Percentiles rank a stretch among this genome's conserved stretches.
Conservation (phyloP, 1,139 yeast species). For the Saccharomyces hybrid region DNA sequence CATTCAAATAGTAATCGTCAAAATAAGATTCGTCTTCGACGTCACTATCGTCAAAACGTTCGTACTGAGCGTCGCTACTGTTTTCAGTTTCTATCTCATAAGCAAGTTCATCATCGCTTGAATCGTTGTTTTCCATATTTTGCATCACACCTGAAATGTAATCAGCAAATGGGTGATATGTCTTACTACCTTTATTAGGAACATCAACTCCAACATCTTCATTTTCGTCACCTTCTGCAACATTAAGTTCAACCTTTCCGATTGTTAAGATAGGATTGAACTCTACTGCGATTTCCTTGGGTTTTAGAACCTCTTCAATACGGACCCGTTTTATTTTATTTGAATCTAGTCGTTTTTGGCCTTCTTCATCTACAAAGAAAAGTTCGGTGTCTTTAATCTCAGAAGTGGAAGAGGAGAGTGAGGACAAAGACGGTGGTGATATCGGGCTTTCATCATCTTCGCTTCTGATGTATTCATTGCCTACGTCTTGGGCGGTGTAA, state of each 20-base stretch:
- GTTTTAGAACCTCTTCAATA: constrained; percentile 6
- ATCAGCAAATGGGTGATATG: constrained; percentile 26
- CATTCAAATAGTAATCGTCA: too few relatives aligned
- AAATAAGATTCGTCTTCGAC: constrained; percentile 3
- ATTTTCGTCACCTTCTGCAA: constrained; percentile 12
- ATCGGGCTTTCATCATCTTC: constrained; percentile 7
- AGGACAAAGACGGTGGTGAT: background rate
- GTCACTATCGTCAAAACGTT: background rate
- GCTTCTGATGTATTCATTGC: constrained; percentile 13
- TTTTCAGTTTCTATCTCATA: constrained; percentile 17
- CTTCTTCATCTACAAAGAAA: constrained; percentile 39
- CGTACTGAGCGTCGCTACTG: constrained; percentile 18
- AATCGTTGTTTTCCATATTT: constrained; percentile 12
- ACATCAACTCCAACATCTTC: constrained; percentile 25
- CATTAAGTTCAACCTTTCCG: constrained; percentile 41
- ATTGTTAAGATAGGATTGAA: constrained; percentile 39
- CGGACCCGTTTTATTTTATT: constrained; percentile 6
- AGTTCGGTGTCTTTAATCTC: constrained; percentile 25
- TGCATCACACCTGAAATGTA: constrained; percentile 21
- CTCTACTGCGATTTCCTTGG: constrained; percentile 17
- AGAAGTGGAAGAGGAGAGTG: too few relatives aligned
- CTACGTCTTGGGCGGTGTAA: too few relatives aligned
- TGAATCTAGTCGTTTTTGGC: constrained; percentile 20
- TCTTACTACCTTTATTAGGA: constrained; percentile 15
- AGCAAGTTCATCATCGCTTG: constrained; percentile 9